Base-by-base conservation (phyloP, 164 flowering plant genomes). In the Buxus sempervirens region DNA sequence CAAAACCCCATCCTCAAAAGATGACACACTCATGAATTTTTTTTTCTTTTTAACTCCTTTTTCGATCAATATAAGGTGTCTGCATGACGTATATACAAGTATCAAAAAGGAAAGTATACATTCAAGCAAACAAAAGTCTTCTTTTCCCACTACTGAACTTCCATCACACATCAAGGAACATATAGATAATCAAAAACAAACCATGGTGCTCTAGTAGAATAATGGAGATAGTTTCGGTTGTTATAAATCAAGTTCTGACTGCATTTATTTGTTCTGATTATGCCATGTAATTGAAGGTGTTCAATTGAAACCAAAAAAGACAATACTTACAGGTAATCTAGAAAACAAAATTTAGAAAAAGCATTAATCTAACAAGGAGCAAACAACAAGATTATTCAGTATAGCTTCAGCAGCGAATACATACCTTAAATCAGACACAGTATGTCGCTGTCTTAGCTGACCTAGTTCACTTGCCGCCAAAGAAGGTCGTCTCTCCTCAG, bases 381-480 rank as follows among this genome's bases (percentile, higher is more conserved):
- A 36, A 72, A 22, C 36, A 26, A 25, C 15, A 58, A n/a, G 38
- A 63, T n/a, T 4, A 10, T 45, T 45, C 18, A 15, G 14, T 45
- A 45, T 10, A 45, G 14, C 1, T 15, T 5, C 25, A 49, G 65
- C 54, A 54, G 26, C 49, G 22, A 42, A 16, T 28, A 54, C 67
- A 27, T 80, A 92, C 99, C 98, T 93, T 68, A 93, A 72, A 75
- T 84, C 95, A 81, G 99, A 89, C 18, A 96, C 99, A 0, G 97
- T 83, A 42, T 85, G 89, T 22, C 87, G 79, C 77, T 85, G 86
- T 73, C 96, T 91, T 71, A 94, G 72, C 60, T 85, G 81, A 61
- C 95, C 93, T 64, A 94, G 73, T 79, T 94, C 98, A 65, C 85
- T 85, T 54, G 86, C 92, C 10, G 96, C 91, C 26, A 73, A 38